phyloP scores from a whole-genome alignment of 2,329 filamentous ascomycete genomes.

The Rutstroemia sp. region DNA sequence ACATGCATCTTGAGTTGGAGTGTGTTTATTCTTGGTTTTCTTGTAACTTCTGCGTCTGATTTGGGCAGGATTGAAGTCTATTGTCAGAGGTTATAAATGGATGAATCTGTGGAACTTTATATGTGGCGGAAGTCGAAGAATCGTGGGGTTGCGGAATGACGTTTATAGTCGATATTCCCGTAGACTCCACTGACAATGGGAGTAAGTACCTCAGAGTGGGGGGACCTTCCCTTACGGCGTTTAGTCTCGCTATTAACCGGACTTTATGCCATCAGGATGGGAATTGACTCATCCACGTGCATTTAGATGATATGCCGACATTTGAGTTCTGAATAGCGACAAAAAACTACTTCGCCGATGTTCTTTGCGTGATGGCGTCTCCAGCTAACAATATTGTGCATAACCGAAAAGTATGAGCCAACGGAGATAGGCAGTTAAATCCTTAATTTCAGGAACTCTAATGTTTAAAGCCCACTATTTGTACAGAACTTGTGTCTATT shows the following conservation, averaged over 20 bases:
- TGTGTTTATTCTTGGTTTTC: not conserved
- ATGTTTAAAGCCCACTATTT: not conserved
- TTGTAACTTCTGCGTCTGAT: too few species aligned
- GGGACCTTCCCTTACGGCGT: not conserved
- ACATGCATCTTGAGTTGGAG: not conserved
- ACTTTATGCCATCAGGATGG: not conserved
- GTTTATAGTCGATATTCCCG: not conserved
- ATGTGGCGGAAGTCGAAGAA: not conserved
- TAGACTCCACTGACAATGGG: not conserved
- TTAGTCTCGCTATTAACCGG: not conserved
- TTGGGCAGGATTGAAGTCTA: not conserved
- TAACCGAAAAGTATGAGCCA: too few species aligned
- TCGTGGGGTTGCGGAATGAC: not conserved
- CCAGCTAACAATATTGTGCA: not conserved
- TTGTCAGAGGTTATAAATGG: too few species aligned
- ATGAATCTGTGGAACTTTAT: too few species aligned
- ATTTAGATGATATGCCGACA: not conserved
- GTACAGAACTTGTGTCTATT: not conserved
- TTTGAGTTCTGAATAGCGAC: not conserved
- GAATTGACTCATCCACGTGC: not conserved
- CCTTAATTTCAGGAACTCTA: too few species aligned
- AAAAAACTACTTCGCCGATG: not conserved
- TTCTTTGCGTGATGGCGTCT: not conserved
- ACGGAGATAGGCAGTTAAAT: too few species aligned
- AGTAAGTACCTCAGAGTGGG: not conserved